phyloP scores from a whole-genome alignment of 1,284 basidiomycete species.

The Heterobasidion irregulare region DNA sequence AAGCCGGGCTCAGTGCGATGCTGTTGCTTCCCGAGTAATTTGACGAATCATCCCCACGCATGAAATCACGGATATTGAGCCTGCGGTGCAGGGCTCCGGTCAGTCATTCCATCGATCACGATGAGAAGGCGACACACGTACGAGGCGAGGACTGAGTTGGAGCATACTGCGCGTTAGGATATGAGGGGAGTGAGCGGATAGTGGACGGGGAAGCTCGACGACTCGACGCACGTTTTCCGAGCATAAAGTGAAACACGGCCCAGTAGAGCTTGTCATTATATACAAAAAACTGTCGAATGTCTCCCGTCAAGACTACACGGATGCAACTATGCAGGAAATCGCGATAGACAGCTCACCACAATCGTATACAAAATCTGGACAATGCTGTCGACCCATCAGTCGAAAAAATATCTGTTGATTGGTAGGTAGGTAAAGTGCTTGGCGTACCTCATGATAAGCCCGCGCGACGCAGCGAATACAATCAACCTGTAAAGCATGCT shows the following conservation, averaged over 20 bases:
- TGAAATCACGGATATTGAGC: constrained; percentile 1
- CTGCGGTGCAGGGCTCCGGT: background rate
- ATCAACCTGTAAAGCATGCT: constrained; percentile 1
- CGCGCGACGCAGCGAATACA: background rate
- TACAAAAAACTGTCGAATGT: background rate
- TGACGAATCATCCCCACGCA: background rate
- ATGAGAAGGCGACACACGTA: background rate
- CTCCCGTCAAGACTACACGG: background rate
- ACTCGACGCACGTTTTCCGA: background rate
- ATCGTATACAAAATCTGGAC: background rate
- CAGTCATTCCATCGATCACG: too few species aligned
- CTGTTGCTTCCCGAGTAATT: background rate
- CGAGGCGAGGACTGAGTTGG: background rate
- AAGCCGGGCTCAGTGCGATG: background rate
- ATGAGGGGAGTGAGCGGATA: background rate
- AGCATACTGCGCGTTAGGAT: background rate
- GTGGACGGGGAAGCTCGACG: too few species aligned
- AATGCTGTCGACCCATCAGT: background rate
- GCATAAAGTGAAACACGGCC: constrained; percentile 1
- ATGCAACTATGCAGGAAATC: background rate
- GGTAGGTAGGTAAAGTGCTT: background rate
- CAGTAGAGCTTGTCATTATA: background rate
- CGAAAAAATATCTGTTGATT: background rate
- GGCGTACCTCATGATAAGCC: background rate
- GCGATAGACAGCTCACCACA: background rate